Base-by-base conservation (phyloP, 805 yeast genomes). In the Ogataea haglerorum region DNA sequence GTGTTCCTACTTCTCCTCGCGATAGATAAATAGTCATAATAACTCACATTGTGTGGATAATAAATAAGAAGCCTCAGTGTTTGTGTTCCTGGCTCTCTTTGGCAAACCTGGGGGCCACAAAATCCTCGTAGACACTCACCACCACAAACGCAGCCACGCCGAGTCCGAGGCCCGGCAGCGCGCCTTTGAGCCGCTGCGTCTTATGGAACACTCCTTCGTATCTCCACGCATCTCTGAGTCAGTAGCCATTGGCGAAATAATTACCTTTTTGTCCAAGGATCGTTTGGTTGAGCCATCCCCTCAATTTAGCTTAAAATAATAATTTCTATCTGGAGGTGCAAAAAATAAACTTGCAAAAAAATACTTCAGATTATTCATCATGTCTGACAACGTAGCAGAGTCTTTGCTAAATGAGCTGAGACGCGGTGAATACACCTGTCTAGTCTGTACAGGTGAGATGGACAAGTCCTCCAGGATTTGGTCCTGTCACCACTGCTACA, bases 381-480 rank as follows among this genome's bases (percentile, higher is more conserved):
- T 27, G 36, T 10, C 38, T 14, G 32, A 19, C 14, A 18, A 48
- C 18, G 60, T 40, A 10, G 42, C 42, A 9, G 38, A 31, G 18
- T 15, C 70, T n/a, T 78, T 82, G 31, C 53, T 71, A 31, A 65
- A 64, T 22, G 93, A 85, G 51, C 75, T 85, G 34, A 70, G 69
- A 31, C 72, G 75, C 10, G 90, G 86, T n/a, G 70, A 73, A 1
- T 90, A 91, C 56, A 73, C 78, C 1, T 91, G 99, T 63, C 69
- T 91, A 59, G 87, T 91, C 10, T 91, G 99, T 63, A 85, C 95
- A 0, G 81, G 85, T 26, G 91, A 87, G 48, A 73, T 91, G 45
- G 86, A 80, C 37, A 69, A 76, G 4, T 63, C 68, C 10, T 79
- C 89, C 16, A 65, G 70, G 33, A 70, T 89, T 39, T 93, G 95